phyloP scores from a whole-genome alignment of 2,329 filamentous ascomycete genomes.

The Cordyceps cicadae region DNA sequence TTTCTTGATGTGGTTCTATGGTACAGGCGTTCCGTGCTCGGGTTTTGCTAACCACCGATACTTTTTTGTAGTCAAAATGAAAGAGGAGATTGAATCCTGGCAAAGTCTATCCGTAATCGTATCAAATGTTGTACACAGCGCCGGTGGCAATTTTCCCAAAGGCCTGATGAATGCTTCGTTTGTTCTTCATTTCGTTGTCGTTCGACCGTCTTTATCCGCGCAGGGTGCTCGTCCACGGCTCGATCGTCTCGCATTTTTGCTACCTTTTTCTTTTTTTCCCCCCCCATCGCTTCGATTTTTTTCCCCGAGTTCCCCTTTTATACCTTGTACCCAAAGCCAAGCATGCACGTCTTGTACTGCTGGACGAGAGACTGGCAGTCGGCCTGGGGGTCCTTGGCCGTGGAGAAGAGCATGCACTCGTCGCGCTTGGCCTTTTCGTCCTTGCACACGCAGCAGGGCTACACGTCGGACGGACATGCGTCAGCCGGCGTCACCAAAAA shows the following conservation, averaged over 20 bases:
- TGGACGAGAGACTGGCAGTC: conserved; percentile 79
- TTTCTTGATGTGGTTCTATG: neutral
- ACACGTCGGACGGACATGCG: conserved; percentile 10
- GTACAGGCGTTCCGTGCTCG: neutral
- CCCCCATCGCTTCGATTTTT: too few relatives aligned
- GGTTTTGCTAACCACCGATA: neutral
- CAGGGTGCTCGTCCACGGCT: neutral
- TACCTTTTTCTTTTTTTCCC: too few relatives aligned
- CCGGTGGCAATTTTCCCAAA: neutral
- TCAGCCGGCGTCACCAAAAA: neutral
- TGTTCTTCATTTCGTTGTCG: neutral
- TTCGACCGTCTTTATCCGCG: neutral
- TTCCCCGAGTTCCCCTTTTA: conserved; percentile 26
- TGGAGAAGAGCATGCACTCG: conserved; percentile 98
- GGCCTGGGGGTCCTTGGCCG: conserved; percentile 67
- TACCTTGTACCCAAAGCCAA: conserved; percentile 78
- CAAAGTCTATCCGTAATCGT: conserved; percentile 6
- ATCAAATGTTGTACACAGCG: conserved; percentile 20
- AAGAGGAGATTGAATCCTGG: conserved; percentile 1
- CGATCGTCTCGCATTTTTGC: neutral
- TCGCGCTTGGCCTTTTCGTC: conserved; percentile 87
- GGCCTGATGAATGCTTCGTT: neutral
- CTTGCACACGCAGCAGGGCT: conserved; percentile 98
- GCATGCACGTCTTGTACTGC: conserved; percentile 87
- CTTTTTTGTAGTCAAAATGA: neutral